phyloP scores from a whole-genome alignment of 176 grass and related monocot species.

The Phoenix dactylifera region DNA sequence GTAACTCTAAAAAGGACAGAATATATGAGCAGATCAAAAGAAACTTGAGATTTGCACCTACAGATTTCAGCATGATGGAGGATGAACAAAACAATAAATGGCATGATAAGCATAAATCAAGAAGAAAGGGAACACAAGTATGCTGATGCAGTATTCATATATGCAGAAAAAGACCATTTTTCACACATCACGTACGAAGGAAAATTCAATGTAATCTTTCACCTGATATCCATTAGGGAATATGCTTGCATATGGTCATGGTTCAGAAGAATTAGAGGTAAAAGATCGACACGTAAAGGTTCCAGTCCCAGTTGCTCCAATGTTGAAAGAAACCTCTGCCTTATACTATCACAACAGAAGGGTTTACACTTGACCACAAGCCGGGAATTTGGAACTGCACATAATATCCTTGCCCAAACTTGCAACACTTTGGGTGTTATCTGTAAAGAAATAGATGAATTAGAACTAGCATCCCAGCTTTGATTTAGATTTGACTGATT shows the following conservation, averaged over 20 bases:
- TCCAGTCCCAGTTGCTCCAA: slow-evolving; percentile 83
- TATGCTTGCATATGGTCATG: slow-evolving; percentile 99
- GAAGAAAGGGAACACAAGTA: no score
- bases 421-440: slow-evolving; percentile 91
- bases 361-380: slow-evolving; percentile 98
- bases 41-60: no score
- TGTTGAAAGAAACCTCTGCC: slow-evolving; percentile 84
- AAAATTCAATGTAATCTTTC: slow-evolving; percentile 5
- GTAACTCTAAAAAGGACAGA: no score
- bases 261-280: slow-evolving; percentile 95
- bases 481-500: no score
- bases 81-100: no score
- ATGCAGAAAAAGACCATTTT: no score
- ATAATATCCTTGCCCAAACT: slow-evolving; percentile 93
- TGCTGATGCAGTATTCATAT: no score
- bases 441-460: slow-evolving; percentile 29
- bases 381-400: slow-evolving; percentile 80
- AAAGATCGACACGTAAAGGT: slow-evolving; percentile 74
- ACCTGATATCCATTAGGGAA: slow-evolving; percentile 99
- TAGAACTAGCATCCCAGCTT: not conserved
- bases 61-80: no score
- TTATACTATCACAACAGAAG: slow-evolving; percentile 85
- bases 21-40: no score
- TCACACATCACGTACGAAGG: not conserved
- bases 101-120: no score